Conservation (phyloP, 257 asterid species). For the Rhazya stricta region DNA sequence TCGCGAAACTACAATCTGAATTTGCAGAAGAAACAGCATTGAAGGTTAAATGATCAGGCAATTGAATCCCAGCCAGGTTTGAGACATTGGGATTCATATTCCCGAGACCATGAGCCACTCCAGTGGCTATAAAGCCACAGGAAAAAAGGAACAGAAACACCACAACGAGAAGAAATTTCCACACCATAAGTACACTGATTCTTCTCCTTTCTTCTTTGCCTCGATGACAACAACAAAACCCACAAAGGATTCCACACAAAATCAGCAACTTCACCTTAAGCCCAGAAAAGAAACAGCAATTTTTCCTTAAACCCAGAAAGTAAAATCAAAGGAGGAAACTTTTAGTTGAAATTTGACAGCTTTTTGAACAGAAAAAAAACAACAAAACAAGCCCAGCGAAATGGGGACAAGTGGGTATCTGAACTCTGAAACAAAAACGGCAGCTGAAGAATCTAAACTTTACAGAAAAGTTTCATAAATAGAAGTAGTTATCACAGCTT, state of each 20-base stretch:
- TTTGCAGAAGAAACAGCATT: slow-evolving; percentile 30
- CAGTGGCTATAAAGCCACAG: slow-evolving; percentile 25
- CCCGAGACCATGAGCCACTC: slow-evolving; percentile 15
- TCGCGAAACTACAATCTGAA: slow-evolving; percentile 33
- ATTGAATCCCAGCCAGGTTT: slow-evolving; percentile 31
- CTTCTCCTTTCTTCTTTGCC: not conserved
- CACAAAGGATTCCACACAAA: not conserved
- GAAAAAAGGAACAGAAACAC: slow-evolving; percentile 29
- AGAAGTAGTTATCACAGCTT: not conserved
- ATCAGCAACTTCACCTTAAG: not conserved
- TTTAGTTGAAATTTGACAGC: not conserved
- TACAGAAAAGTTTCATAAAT: not conserved
- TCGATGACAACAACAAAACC: not conserved
- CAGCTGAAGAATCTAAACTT: not conserved
- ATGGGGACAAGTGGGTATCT: not conserved
- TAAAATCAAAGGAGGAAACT: not conserved
- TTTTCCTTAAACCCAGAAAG: not conserved
- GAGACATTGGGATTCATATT: slow-evolving; percentile 34
- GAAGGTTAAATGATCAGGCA: slow-evolving; percentile 40
- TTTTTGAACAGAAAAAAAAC: not conserved
- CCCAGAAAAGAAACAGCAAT: not conserved
- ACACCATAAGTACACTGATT: slow-evolving; percentile 27
- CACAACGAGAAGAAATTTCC: slow-evolving; percentile 25
- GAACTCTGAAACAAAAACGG: not conserved
- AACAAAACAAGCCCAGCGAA: not conserved